A percentile compares a stretch with the other conserved stretches of the same genome.
These are phyloP conservation scores for Talaromyces sp. DNA, from an alignment of 2,329 filamentous ascomycete species.

Conservation along the genomic window DNA sequence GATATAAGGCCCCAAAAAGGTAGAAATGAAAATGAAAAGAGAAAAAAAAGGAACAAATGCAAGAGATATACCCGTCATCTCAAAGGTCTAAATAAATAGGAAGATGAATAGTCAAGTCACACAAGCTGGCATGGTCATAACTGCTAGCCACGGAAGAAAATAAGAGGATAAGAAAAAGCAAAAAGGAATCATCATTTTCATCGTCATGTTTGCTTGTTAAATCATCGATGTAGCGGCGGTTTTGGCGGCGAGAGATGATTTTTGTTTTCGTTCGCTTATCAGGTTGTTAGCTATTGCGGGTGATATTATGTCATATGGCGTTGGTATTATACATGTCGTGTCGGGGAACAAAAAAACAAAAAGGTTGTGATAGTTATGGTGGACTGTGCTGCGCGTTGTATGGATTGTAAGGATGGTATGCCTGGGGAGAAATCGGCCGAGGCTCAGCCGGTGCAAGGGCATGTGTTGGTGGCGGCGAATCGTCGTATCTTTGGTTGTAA, in stretches of 20 bases:
- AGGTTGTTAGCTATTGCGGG: not conserved
- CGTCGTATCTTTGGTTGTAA: slow-evolving; percentile 3
- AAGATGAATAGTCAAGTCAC: not conserved
- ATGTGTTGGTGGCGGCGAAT: not conserved
- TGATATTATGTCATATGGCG: not conserved
- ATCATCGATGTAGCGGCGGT: not conserved
- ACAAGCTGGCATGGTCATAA: slow-evolving; percentile 8
- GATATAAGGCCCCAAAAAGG: not conserved
- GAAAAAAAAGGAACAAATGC: not conserved
- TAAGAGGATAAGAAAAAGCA: not conserved
- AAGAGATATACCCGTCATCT: not conserved
- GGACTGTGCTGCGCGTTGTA: not conserved
- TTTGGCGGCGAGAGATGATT: not conserved
- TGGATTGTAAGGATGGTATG: slow-evolving; percentile 8
- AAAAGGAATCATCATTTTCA: not conserved
- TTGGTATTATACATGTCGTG: not conserved
- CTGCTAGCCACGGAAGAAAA: slow-evolving; percentile 5
- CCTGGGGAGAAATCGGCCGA: slow-evolving; percentile 11
- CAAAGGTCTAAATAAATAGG: not conserved
- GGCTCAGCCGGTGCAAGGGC: slow-evolving; percentile 6
- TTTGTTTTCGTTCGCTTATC: not conserved
- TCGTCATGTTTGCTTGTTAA: not conserved
- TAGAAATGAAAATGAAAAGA: not conserved
- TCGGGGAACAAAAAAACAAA: not conserved
- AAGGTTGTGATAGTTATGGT: not conserved